A percentile compares a stretch with the other conserved stretches of the same genome.
Conservation (phyloP, 2,329 filamentous ascomycete species). For the Diatrype stigma region DNA sequence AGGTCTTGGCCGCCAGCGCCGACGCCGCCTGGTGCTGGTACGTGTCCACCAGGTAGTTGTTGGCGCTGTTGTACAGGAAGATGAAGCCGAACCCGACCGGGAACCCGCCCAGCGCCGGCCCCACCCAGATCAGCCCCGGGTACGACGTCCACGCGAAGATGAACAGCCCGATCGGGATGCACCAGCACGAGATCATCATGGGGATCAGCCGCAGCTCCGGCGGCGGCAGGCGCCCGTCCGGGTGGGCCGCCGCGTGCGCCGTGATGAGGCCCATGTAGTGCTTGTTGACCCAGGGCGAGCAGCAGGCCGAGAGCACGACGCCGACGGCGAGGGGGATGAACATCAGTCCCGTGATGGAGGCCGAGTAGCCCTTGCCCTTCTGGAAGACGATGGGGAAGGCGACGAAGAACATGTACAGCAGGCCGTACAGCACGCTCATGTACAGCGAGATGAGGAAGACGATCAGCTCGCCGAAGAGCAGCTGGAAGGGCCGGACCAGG, state of each 20-base stretch:
- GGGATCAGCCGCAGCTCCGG: slow-evolving; percentile 76
- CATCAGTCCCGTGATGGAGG: slow-evolving; percentile 75
- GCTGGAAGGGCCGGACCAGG: slow-evolving; percentile 77
- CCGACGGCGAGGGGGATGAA: slow-evolving; percentile 81
- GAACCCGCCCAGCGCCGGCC: slow-evolving; percentile 66
- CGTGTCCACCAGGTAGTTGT: slow-evolving; percentile 66
- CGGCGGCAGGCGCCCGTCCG: slow-evolving; percentile 54
- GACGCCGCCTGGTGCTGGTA: slow-evolving; percentile 72
- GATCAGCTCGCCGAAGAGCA: slow-evolving; percentile 79
- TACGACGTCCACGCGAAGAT: slow-evolving; percentile 64
- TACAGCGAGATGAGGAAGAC: slow-evolving; percentile 80
- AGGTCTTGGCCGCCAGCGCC: slow-evolving; percentile 78
- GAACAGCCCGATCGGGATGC: slow-evolving; percentile 57
- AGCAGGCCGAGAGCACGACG: slow-evolving; percentile 62
- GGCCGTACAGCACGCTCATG: slow-evolving; percentile 76
- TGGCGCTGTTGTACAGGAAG: slow-evolving; percentile 76
- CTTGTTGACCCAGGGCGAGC: slow-evolving; percentile 71
- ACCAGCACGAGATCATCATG: slow-evolving; percentile 77
- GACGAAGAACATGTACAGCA: slow-evolving; percentile 75
- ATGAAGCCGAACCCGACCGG: slow-evolving; percentile 78
- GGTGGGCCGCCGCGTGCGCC: slow-evolving; percentile 22
- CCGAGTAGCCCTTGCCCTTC: slow-evolving; percentile 71
- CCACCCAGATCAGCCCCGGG: slow-evolving; percentile 60
- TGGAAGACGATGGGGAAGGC: slow-evolving; percentile 70
- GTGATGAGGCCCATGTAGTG: slow-evolving; percentile 59